Evolutionary conservation across 805 yeast species (phyloP).

Genomic region (Candida hungchunana): DNA sequence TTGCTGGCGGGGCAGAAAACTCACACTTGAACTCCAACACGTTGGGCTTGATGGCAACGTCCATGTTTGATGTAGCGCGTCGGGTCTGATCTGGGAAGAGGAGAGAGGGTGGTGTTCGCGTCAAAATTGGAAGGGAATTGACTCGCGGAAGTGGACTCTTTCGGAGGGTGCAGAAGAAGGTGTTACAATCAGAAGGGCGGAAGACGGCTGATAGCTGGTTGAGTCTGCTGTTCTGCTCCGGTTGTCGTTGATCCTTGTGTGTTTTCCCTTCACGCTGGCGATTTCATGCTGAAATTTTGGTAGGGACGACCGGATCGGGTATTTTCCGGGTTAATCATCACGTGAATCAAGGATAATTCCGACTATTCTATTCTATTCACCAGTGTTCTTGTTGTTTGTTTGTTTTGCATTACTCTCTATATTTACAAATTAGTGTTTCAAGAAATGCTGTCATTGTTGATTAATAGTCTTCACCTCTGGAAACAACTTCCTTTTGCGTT

Average conservation of each 20-base stretch:
- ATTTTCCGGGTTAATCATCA: constrained; percentile 3
- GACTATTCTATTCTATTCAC: no score
- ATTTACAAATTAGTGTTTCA: not conserved
- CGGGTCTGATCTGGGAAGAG: no score
- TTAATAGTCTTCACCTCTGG: constrained; percentile 91
- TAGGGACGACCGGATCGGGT: not conserved
- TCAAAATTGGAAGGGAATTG: no score
- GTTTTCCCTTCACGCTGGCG: constrained; percentile 6
- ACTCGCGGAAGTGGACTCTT: no score
- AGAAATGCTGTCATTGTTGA: not conserved
- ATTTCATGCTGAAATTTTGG: constrained; percentile 8
- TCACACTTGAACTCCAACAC: constrained; percentile 73
- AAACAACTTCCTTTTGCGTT: constrained; percentile 87
- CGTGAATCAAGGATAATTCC: no score
- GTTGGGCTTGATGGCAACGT: constrained; percentile 66
- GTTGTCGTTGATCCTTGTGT: not conserved
- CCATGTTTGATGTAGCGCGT: constrained; percentile 7
- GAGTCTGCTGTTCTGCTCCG: no score
- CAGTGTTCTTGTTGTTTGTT: no score
- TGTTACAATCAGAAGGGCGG: no score
- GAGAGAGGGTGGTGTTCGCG: no score
- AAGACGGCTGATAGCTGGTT: no score
- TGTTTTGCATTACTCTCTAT: not conserved
- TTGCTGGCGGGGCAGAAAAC: constrained; percentile 36
- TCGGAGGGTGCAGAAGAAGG: no score